A percentile compares a stretch with the other conserved stretches of the same genome.
These are phyloP conservation scores for Haberlea rhodopensis DNA, from an alignment of 257 asterid genomes.

Conservation along the genomic window DNA sequence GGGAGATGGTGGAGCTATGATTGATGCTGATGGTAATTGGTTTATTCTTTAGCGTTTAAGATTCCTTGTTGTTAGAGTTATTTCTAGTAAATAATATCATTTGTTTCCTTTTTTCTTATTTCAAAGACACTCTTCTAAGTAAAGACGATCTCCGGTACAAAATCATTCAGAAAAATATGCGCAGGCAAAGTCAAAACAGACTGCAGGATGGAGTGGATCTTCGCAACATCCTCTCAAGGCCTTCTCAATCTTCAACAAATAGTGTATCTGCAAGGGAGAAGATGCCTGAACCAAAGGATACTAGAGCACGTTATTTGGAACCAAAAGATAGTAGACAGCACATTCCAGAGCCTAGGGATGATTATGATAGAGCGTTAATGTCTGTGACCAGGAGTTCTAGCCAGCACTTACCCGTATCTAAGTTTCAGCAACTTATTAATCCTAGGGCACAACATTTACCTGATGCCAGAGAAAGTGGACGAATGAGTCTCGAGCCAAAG, in stretches of 20 bases:
- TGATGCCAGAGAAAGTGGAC: constrained; percentile 37
- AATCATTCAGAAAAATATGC: constrained; percentile 49
- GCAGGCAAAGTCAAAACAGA: constrained; percentile 45
- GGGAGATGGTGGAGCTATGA: constrained; percentile 45
- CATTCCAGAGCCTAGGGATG: constrained; percentile 35
- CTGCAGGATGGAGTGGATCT: constrained; percentile 63
- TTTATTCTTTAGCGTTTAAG: constrained; percentile 18
- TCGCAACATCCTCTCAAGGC: constrained; percentile 78
- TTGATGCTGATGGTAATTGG: constrained; percentile 50
- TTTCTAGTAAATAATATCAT: constrained; percentile 22
- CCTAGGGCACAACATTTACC: constrained; percentile 36
- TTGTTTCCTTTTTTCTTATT: constrained; percentile 22
- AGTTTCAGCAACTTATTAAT: constrained; percentile 32
- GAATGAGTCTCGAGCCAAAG: constrained; percentile 34
- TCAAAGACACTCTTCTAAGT: constrained; percentile 51
- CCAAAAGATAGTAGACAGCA: constrained; percentile 35
- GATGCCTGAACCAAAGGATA: constrained; percentile 43
- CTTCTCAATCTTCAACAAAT: constrained; percentile 64
- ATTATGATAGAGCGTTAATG: constrained; percentile 31
- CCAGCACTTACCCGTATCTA: constrained; percentile 31
- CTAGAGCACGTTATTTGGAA: constrained; percentile 39
- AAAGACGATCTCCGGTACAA: constrained; percentile 81
- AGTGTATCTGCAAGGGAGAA: constrained; percentile 35
- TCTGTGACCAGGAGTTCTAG: constrained; percentile 37
- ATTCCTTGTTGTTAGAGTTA: constrained; percentile 21